Conservation (phyloP, 495 filamentous ascomycete genomes). For the Penicillium daleae region DNA sequence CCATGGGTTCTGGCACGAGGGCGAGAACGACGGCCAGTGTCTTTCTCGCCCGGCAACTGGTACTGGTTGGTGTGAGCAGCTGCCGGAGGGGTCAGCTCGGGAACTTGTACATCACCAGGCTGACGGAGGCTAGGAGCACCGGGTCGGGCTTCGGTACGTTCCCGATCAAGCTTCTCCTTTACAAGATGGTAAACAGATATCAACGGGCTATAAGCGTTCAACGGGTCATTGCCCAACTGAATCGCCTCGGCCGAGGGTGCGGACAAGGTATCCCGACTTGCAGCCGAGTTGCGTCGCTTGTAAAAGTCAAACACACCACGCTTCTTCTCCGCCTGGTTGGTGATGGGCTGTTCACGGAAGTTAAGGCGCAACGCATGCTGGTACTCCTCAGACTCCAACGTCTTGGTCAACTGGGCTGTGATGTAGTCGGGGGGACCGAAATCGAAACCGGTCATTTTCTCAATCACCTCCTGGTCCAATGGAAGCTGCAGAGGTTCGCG, state of each 20-base stretch:
- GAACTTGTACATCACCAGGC: conserved; percentile 66
- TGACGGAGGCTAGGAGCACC: conserved; percentile 60
- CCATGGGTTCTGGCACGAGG: conserved; percentile 92
- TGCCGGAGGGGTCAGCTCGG: conserved; percentile 77
- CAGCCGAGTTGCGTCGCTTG: conserved; percentile 83
- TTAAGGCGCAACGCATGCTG: conserved; percentile 73
- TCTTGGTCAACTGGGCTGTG: conserved; percentile 74
- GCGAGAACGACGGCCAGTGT: conserved; percentile 75
- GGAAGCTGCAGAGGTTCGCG: conserved; percentile 86
- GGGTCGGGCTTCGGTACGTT: conserved; percentile 66
- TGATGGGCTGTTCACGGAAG: conserved; percentile 64
- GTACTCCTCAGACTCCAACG: conserved; percentile 90
- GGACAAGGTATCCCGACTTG: conserved; percentile 87
- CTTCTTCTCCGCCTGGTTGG: conserved; percentile 79
- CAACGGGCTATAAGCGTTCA: conserved; percentile 92
- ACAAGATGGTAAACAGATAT: conserved; percentile 96
- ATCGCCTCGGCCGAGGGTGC: conserved; percentile 83
- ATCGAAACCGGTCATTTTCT: conserved; percentile 97
- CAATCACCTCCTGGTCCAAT: conserved; percentile 78
- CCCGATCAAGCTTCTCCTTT: conserved; percentile 88
- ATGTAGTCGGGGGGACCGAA: conserved; percentile 89
- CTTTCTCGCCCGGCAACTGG: conserved; percentile 80
- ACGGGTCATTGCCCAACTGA: conserved; percentile 79
- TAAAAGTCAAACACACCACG: conserved; percentile 97
- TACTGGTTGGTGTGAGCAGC: conserved; percentile 94